Percentiles rank a stretch among this genome's conserved stretches.
phyloP scores from a whole-genome alignment of 305 asterid species.

The Fraxinus dipetala region DNA sequence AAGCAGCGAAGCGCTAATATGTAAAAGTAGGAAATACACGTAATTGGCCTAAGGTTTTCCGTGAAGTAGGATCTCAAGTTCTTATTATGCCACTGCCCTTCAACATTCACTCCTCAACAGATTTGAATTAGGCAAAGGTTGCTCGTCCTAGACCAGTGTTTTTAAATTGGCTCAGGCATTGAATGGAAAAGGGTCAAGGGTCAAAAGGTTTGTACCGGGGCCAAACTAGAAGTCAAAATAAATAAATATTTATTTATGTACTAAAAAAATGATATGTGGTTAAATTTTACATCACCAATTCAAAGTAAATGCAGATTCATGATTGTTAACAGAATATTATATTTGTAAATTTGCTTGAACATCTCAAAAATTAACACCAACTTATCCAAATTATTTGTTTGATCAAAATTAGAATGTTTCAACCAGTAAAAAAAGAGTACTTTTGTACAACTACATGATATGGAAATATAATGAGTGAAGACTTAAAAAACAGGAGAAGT shows the following conservation, averaged over 20 bases:
- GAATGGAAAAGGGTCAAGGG: neutral
- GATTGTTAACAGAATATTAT: neutral
- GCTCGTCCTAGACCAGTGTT: neutral
- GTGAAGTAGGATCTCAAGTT: neutral
- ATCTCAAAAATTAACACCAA: neutral
- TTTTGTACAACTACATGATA: neutral
- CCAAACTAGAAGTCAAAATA: neutral
- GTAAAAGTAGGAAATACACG: neutral
- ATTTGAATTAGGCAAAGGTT: neutral
- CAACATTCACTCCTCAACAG: neutral
- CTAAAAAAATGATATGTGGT: neutral
- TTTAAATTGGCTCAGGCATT: neutral
- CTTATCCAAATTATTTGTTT: neutral
- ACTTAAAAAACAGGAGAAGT: neutral
- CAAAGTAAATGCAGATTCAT: neutral
- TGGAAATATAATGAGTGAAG: neutral
- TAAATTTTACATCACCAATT: neutral
- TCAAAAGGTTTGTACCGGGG: neutral
- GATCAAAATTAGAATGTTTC: slow-evolving; percentile 1
- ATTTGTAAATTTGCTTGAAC: neutral
- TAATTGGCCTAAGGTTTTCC: neutral
- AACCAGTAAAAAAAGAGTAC: neutral
- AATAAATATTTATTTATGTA: neutral
- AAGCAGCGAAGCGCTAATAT: neutral
- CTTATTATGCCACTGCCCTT: neutral